Evolutionary conservation across 2,329 filamentous ascomycete genomes (phyloP), one percentile per base, ranked within the genome.

Genomic region (Pestalotiopsis sp.): DNA sequence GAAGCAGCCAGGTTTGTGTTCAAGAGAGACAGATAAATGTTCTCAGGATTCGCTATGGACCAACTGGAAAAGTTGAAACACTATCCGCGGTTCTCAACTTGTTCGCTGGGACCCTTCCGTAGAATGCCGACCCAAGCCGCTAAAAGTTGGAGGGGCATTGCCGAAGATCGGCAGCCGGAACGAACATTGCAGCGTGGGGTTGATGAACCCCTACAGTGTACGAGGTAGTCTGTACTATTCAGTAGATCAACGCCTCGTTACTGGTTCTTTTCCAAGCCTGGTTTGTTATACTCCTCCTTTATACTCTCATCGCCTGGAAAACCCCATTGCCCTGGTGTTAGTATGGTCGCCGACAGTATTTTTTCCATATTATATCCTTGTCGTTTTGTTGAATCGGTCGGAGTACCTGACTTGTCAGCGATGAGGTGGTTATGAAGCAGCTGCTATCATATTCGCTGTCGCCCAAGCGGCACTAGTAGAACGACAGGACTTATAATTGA

Each of bases 91-190:
- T n/a, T 31, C 23, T 59, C 17, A 52, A 52, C 45, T 23, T n/a
- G 17, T 31, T 58, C 57, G 11, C 31, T 52, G 45, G 27, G 36
- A 27, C 38, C 12, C 39, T 49, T 39, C 61, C 61, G 38, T 64
- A 64, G 38, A 64, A 45, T 64, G 61, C 61, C 61, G 61, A 64
- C 25, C 41, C 36, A 64, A 64, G 11, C 61, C 61, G 61, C 61
- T 49, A 49, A 25, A 20, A 23, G 23, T 64, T 45, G 61, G 23
- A 64, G 61, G 61, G 61, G 61, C 61, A 64, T 49, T 64, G 61
- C 61, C 61, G 61, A 64, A 64, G 38, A 64, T 39, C 61, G 61
- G 61, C 45, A 52, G 45, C 45, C n/a, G 17, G 45, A 52, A 9
- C 6, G 31, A 36, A 5, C 27, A 27, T 27, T 27, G 27, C 27